Evolutionary conservation across 495 filamentous ascomycete genomes (phyloP).

Genomic region (Aspergillus baeticus): DNA sequence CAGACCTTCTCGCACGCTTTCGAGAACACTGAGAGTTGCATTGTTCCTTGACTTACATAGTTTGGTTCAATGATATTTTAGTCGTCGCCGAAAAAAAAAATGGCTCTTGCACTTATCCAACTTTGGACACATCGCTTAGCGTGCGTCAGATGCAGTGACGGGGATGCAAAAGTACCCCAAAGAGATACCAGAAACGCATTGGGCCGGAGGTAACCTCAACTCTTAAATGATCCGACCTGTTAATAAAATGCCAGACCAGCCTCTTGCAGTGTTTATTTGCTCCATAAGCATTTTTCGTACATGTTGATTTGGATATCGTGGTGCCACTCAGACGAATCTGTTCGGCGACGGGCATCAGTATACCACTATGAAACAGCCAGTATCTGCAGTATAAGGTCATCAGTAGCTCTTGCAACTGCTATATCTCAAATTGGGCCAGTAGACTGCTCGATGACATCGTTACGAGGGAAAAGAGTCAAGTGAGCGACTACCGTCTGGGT

Average conservation of each 20-base stretch:
- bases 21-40: neutral
- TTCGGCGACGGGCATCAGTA: no score
- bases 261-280: neutral
- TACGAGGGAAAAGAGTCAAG: constrained; percentile 5
- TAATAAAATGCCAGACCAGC: neutral
- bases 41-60: neutral
- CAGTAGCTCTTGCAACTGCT: neutral
- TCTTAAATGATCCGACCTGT: no score
- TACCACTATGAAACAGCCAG: neutral
- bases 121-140: neutral
- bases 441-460: constrained; percentile 1
- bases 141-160: neutral
- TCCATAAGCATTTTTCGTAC: neutral
- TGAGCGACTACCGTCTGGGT: constrained; percentile 5
- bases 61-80: no score
- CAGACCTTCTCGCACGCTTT: neutral
- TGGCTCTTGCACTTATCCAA: neutral
- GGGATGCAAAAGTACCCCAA: neutral
- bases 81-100: no score
- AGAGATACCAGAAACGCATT: no score
- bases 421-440: neutral
- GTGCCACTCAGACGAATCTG: no score
- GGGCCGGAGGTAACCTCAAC: no score
- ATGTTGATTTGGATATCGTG: no score
- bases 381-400: constrained; percentile 9